Evolutionary conservation across 495 filamentous ascomycete species (phyloP).

Genomic region (Chaetomium fimeti): DNA sequence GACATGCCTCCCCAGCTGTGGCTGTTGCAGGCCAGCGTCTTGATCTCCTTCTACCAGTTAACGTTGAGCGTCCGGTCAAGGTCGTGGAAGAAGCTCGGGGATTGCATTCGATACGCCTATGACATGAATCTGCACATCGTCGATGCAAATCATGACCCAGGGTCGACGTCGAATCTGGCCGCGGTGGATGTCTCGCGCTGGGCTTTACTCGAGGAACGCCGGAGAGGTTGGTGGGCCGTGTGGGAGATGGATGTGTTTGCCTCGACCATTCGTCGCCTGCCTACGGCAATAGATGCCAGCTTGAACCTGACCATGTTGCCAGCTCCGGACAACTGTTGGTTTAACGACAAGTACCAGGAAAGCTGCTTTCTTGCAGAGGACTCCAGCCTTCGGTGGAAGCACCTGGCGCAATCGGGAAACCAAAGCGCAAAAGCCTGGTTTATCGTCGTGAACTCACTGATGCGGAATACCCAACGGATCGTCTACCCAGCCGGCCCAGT

Average conservation of each 20-base stretch:
- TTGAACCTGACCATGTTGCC: constrained; percentile 6
- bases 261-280: neutral
- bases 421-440: constrained; percentile 7
- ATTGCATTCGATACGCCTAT: constrained; percentile 4
- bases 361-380: constrained; percentile 11
- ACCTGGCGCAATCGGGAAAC: constrained; percentile 3
- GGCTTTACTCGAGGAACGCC: neutral
- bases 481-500: constrained; percentile 5
- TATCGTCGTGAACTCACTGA: constrained; percentile 12
- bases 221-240: constrained; percentile 6
- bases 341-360: neutral
- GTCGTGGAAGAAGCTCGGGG: constrained; percentile 10
- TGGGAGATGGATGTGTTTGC: constrained; percentile 13
- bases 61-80: constrained; percentile 1
- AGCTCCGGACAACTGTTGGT: neutral
- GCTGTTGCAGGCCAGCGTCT: constrained; percentile 1
- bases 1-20: constrained; percentile 6
- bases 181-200: neutral
- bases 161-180: neutral
- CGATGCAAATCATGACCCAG: constrained; percentile 1
- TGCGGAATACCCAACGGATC: constrained; percentile 2
- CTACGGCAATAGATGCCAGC: constrained; percentile 7
- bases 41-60: constrained; percentile 8
- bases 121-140: neutral
- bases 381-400: constrained; percentile 6